Conservation (phyloP, 306 rosid species). For the Cajanus cajan region DNA sequence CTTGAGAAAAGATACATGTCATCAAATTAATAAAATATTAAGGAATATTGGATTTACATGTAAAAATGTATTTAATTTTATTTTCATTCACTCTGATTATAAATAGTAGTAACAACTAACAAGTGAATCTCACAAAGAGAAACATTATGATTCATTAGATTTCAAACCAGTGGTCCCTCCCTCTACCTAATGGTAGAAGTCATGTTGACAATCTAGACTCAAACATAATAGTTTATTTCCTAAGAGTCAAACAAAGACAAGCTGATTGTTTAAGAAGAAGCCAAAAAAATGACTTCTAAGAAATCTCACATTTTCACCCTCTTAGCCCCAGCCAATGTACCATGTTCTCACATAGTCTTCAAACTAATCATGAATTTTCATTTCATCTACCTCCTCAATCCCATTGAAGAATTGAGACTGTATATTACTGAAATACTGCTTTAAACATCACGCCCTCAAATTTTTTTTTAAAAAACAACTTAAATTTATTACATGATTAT, state of each 20-base stretch:
- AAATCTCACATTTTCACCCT: constrained; percentile 19
- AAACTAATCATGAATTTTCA: constrained; percentile 10
- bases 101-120: background rate
- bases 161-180: constrained; percentile 19
- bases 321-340: background rate
- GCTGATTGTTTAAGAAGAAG: constrained; percentile 17
- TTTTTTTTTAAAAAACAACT: background rate
- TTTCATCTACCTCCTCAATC: background rate
- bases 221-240: background rate
- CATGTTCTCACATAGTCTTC: constrained; percentile 8
- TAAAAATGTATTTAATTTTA: background rate
- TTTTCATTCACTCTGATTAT: background rate
- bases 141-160: background rate
- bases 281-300: constrained; percentile 6
- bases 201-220: constrained; percentile 22
- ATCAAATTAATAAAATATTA: background rate
- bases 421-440: background rate
- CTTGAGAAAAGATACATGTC: background rate
- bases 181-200: constrained; percentile 28
- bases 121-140: background rate
- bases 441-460: background rate
- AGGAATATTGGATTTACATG: background rate
- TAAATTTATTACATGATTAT: background rate
- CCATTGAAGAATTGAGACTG: constrained; percentile 6
- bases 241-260: constrained; percentile 12